Evolutionary conservation across 371 early-diverging fungal species (phyloP), one percentile per base, ranked within the genome.

Genomic region (Funneliformis caledonium): DNA sequence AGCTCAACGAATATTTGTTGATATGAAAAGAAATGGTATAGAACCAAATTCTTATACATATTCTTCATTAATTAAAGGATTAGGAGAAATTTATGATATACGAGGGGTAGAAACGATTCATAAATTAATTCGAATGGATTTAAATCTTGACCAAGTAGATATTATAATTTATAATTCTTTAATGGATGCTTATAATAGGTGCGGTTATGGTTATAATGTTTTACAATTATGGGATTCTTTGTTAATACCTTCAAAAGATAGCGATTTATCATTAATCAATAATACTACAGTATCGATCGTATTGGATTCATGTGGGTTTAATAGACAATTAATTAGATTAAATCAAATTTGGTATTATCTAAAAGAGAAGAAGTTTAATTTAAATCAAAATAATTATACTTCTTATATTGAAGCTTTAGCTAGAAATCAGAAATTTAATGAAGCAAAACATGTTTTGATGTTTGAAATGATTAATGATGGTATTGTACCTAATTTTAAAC

Each of bases 401-500:
- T 79, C 80, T 1, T 70, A 56, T n/a, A 61, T 79, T 45, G 80
- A 79, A 61, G 80, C 69, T 16, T 79, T 79, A 33, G 70, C 80
- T 12, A 52, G 80, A 42, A 67, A 69, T 52, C 26, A 48, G 16
- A 22, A 31, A 45, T 79, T 79, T 70, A 56, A 69, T 22, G 80
- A 79, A 26, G 80, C 80, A 10, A 79, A 70, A 45, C 33, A 50
- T 19, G 47, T 70, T n/a, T 72, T 79, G 42, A 70, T 70, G 22
- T 26, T 31, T 22, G 80, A 79, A 47, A 48, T 79, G 60, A 37
- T 22, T 31, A n/a, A 59, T 19, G 45, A 56, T 19, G 67, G 67
- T 26, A n/a, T 79, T 16, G 37, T 8, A 50, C 80, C 80, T 4
- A 42, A 56, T 50, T n/a, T 10, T 16, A 79, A 56, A 59, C 37